Percentiles rank a stretch among this genome's conserved stretches.
Evolutionary conservation across 2,329 filamentous ascomycete genomes (phyloP).

Genomic region (Fusarium sp.): DNA sequence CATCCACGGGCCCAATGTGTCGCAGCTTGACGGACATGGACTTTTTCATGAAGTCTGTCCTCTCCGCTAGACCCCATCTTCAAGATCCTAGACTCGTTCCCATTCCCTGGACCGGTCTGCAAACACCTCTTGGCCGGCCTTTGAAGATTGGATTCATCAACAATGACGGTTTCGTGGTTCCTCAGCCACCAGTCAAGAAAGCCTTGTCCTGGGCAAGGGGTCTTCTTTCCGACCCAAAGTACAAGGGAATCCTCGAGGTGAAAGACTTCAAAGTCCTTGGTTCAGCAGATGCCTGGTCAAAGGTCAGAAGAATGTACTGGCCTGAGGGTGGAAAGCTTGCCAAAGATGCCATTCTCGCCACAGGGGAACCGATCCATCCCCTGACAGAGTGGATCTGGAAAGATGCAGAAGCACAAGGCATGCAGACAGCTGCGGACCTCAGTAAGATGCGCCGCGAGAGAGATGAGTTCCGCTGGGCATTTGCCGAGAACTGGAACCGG

Average conservation of each 20-base stretch:
- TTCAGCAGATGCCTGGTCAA: conserved; percentile 41
- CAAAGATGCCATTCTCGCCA: conserved; percentile 45
- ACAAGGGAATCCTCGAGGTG: conserved; percentile 40
- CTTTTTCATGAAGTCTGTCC: conserved; percentile 25
- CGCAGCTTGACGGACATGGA: conserved; percentile 39
- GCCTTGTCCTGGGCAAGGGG: conserved; percentile 49
- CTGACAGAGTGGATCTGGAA: conserved; percentile 54
- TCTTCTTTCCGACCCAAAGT: conserved; percentile 28
- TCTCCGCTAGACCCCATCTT: conserved; percentile 32
- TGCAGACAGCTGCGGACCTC: conserved; percentile 31
- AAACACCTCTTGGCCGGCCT: conserved; percentile 7
- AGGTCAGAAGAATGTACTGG: conserved; percentile 56
- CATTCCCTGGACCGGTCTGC: conserved; percentile 45
- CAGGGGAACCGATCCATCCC: conserved; percentile 57
- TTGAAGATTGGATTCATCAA: conserved; percentile 57
- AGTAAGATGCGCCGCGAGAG: conserved; percentile 29
- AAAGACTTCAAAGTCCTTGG: conserved; percentile 50
- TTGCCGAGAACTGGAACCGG: conserved; percentile 47
- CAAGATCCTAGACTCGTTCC: conserved; percentile 44
- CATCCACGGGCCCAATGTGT: conserved; percentile 35
- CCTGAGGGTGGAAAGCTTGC: conserved; percentile 54
- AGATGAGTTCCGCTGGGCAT: conserved; percentile 47
- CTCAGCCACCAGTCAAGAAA: conserved; percentile 52
- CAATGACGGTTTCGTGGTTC: conserved; percentile 50
- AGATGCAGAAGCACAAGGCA: conserved; percentile 40